Conservation (phyloP, 176 grass and related monocot species). For the Poa annua region DNA sequence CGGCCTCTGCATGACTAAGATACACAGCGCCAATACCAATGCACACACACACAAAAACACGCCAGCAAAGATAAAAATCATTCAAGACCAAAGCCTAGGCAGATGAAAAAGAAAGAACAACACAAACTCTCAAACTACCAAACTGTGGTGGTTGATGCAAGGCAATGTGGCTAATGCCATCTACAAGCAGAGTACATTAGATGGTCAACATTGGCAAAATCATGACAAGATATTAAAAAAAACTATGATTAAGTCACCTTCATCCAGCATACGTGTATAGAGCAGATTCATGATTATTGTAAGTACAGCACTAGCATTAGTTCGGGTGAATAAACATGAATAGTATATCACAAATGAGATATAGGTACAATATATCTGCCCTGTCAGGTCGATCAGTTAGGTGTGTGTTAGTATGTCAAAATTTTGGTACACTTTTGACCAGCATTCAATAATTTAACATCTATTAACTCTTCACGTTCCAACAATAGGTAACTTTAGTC, state of each 20-base stretch:
- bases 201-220: neutral
- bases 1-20: too few relatives aligned
- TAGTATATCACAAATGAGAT: constrained; percentile 21
- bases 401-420: constrained; percentile 29
- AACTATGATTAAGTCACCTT: neutral
- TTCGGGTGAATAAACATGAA: constrained; percentile 28
- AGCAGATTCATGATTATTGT: constrained; percentile 6
- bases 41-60: too few relatives aligned
- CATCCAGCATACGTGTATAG: neutral
- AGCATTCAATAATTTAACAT: constrained; percentile 37
- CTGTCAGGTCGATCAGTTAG: constrained; percentile 33
- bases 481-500: constrained; percentile 16
- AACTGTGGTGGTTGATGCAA: neutral
- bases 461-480: constrained; percentile 16
- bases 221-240: neutral
- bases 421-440: constrained; percentile 42
- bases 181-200: neutral
- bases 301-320: constrained; percentile 16
- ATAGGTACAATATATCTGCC: constrained; percentile 33
- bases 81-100: too few relatives aligned
- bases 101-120: too few relatives aligned
- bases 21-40: too few relatives aligned
- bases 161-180: neutral
- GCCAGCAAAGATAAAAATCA: too few relatives aligned
- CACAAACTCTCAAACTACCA: neutral